phyloP scores from a whole-genome alignment of 495 filamentous ascomycete species.

The Cercophora sp. region DNA sequence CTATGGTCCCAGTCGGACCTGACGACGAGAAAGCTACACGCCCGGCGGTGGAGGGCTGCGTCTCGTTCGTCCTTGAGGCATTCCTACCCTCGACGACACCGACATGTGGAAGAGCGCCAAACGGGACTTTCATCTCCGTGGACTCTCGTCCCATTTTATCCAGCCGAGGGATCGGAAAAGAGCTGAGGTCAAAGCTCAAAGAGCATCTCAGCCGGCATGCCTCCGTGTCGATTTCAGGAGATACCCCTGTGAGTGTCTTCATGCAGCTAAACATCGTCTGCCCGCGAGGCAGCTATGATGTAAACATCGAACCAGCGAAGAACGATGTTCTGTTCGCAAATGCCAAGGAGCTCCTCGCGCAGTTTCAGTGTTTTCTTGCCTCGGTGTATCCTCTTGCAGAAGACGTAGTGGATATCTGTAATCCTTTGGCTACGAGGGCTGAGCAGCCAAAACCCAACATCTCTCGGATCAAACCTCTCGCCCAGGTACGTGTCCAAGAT shows the following conservation, averaged over 20 bases:
- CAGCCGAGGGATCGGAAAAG: slow-evolving; percentile 59
- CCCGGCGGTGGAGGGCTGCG: no score
- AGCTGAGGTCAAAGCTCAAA: slow-evolving; percentile 38
- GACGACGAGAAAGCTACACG: no score
- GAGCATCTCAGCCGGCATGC: no score
- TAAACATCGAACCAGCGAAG: slow-evolving; percentile 87
- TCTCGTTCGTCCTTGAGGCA: no score
- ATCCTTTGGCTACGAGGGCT: no score
- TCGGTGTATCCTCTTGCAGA: slow-evolving; percentile 35
- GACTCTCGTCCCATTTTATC: slow-evolving; percentile 73
- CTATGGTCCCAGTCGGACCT: no score
- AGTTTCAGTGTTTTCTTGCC: slow-evolving; percentile 54
- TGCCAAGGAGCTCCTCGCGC: slow-evolving; percentile 42
- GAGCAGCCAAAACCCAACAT: no score
- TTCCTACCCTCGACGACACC: no score
- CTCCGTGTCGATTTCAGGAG: no score
- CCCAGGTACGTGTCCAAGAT: background rate
- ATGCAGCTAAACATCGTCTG: slow-evolving; percentile 71
- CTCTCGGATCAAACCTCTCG: no score
- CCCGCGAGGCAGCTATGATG: slow-evolving; percentile 69
- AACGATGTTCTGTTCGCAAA: slow-evolving; percentile 80
- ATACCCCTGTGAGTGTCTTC: slow-evolving; percentile 51
- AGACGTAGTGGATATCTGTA: no score
- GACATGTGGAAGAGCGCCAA: no score
- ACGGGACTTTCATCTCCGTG: slow-evolving; percentile 67